Conservation (phyloP, 2,329 filamentous ascomycete species). For the Sclerotinia nivalis region DNA sequence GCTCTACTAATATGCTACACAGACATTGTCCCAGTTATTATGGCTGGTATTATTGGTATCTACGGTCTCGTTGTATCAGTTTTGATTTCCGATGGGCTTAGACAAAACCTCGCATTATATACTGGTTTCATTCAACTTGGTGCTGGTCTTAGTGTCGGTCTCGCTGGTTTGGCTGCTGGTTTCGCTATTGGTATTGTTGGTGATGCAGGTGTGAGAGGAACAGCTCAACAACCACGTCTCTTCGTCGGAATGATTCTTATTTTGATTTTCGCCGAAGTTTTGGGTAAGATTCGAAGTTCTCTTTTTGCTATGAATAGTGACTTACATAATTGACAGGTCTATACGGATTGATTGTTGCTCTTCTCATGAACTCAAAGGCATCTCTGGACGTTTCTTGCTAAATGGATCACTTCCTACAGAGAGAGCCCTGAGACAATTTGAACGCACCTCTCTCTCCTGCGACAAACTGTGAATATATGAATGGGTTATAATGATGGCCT, state of each 20-base stretch:
- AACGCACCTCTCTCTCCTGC: conserved; percentile 34
- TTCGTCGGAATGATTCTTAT: conserved; percentile 82
- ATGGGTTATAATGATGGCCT: conserved; percentile 35
- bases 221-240: conserved; percentile 66
- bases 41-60: conserved; percentile 99
- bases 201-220: conserved; percentile 85
- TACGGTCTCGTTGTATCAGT: conserved; percentile 90
- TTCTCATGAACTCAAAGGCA: conserved; percentile 99
- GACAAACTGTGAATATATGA: conserved; percentile 37
- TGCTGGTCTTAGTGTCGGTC: conserved; percentile 78
- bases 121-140: conserved; percentile 85
- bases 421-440: conserved; percentile 37
- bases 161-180: conserved; percentile 79
- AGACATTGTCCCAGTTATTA: conserved; percentile 99
- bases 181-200: conserved; percentile 87
- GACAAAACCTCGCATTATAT: conserved; percentile 71
- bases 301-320: conserved; percentile 24
- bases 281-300: conserved; percentile 57
- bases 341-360: conserved; percentile 96
- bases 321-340: conserved; percentile 65
- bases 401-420: conserved; percentile 33
- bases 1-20: conserved; percentile 29
- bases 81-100: conserved; percentile 77
- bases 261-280: conserved; percentile 82
- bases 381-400: conserved; percentile 64